Base-by-base conservation (phyloP, 148 eudicot species). In the Selenicereus undatus region DNA sequence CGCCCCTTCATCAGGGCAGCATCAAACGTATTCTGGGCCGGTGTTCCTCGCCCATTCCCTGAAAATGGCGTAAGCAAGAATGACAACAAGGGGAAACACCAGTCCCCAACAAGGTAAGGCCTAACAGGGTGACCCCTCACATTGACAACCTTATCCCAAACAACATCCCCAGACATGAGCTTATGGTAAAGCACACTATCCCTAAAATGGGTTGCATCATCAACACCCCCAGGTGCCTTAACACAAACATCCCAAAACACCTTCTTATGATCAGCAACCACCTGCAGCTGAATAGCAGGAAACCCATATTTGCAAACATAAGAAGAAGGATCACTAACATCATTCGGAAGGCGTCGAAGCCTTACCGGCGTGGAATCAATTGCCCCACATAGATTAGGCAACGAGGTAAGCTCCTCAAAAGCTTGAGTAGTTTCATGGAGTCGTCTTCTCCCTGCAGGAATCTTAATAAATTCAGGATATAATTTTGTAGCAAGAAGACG, bases 231-330 rank as follows among this genome's bases (percentile, higher is more conserved):
- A 0, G 98, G 97, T 0, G 96, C 94, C 76, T 93, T 95, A 22
- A 95, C 97, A 75, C 98, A 95, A 39, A 93, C 98, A 81, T 95
- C 98, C 98, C 98, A 95, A 71, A 95, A 95, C 39, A 93, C 84
- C 88, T 95, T 95, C 89, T 90, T 95, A 78, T 91, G 94, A 84
- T 95, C 98, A 4, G 97, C 92, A 21, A 95, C 97, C 21, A 95
- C 97, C 85, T 95, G 98, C 22, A 95, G 92, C 69, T 88, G 89
- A 60, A 95, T 78, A 13, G 97, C 84, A 0, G 94, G 92, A 58
- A 72, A 91, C 11, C 94, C 93, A 36, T 89, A 75, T 17, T 78
- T 77, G 42, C 87, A 90, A 30, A 42, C 78, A 64, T 89, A 89
- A 32, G 90, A 76, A 2, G 86, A 80, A 3, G 85, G 87, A 35